A percentile compares a stretch with the other conserved stretches of the same genome.
Evolutionary conservation across 306 rosid species (phyloP).

Genomic region (Benincasa hispida): DNA sequence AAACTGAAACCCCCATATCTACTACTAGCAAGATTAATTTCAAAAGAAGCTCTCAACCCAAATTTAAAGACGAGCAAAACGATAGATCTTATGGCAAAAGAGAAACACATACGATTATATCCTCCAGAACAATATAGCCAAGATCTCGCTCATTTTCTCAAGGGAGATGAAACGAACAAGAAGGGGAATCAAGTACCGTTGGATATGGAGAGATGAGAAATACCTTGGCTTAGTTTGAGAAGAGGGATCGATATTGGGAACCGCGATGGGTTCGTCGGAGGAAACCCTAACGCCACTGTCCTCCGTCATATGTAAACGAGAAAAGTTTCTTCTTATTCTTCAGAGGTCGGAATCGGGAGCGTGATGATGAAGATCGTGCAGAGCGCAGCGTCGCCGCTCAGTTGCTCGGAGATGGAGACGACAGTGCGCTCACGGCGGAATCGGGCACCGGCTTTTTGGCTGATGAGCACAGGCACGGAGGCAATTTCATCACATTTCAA

Average conservation of each 20-base stretch:
- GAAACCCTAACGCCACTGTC: slow-evolving; percentile 49
- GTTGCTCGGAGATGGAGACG: not conserved
- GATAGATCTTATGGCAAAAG: not conserved
- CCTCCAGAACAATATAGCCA: not conserved
- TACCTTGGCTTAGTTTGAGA: slow-evolving; percentile 80
- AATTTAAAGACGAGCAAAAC: not conserved
- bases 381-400: not conserved
- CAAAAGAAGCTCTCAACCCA: not conserved
- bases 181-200: not conserved
- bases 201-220: not conserved
- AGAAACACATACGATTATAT: not conserved
- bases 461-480: not conserved
- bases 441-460: not conserved
- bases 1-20: not conserved
- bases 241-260: slow-evolving; percentile 21
- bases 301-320: slow-evolving; percentile 22
- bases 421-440: not conserved
- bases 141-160: not conserved
- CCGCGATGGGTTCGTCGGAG: slow-evolving; percentile 21
- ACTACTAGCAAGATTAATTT: not conserved
- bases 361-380: not conserved
- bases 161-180: not conserved
- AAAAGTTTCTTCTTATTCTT: not conserved
- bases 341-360: not conserved
- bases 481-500: not conserved